Evolutionary conservation across 1,284 basidiomycete genomes (phyloP).

Genomic region (Moesziomyces parantarcticus): DNA sequence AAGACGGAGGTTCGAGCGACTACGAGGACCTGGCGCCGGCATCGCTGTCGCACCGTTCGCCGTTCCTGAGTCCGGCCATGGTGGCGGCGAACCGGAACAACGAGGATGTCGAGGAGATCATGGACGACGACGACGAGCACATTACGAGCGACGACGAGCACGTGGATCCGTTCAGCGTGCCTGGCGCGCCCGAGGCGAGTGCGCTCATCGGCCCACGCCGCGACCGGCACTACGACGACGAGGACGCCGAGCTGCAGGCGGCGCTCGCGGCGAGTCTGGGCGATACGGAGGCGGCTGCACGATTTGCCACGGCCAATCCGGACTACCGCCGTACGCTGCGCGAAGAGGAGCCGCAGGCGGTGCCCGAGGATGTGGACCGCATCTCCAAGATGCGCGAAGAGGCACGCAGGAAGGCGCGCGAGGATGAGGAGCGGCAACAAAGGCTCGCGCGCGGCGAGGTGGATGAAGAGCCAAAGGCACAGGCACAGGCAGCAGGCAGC

Average conservation of each 20-base stretch:
- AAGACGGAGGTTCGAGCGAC: constrained; percentile 24
- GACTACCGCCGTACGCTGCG: background rate
- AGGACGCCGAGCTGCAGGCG: constrained; percentile 61
- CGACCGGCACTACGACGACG: constrained; percentile 59
- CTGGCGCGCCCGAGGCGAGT: constrained; percentile 46
- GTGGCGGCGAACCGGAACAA: constrained; percentile 40
- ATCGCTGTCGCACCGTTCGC: constrained; percentile 32
- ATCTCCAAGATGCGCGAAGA: constrained; percentile 55
- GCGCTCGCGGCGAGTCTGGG: constrained; percentile 57
- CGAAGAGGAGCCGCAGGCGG: constrained; percentile 21
- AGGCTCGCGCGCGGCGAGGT: constrained; percentile 30
- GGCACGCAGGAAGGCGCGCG: constrained; percentile 38
- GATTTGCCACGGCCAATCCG: constrained; percentile 23
- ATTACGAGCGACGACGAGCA: constrained; percentile 41
- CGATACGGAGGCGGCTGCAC: constrained; percentile 33
- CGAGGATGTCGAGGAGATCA: constrained; percentile 46
- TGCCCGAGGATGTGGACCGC: constrained; percentile 55
- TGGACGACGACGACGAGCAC: constrained; percentile 43
- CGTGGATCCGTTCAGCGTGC: constrained; percentile 43
- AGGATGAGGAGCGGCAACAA: constrained; percentile 41
- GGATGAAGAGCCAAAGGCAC: constrained; percentile 9
- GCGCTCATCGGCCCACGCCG: constrained; percentile 39
- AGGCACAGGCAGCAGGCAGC: constrained; percentile 2
- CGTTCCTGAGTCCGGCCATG: constrained; percentile 49
- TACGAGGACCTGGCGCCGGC: constrained; percentile 25